phyloP scores from a whole-genome alignment of 2,329 filamentous ascomycete species.

The Aurifilum marmelostoma region DNA sequence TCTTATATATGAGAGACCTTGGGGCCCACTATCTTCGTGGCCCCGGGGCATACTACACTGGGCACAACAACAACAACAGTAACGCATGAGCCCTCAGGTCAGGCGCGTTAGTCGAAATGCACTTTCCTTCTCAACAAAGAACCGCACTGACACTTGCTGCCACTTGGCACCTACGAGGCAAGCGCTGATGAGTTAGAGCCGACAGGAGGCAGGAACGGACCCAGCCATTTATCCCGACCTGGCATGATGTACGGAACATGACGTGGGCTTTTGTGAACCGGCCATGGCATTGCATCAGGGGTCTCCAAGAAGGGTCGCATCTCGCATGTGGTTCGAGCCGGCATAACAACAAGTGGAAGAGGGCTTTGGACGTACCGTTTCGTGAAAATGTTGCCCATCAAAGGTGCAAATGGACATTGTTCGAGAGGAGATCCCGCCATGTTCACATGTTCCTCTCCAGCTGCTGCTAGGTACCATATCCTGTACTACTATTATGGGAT shows the following conservation, averaged over 20 bases:
- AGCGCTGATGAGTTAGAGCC: not conserved
- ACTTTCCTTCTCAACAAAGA: too few relatives aligned
- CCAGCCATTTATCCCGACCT: not conserved
- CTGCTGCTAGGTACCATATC: not conserved
- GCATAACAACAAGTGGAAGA: not conserved
- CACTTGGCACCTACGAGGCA: too few relatives aligned
- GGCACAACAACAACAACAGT: too few relatives aligned
- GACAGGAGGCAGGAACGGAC: not conserved
- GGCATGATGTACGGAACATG: not conserved
- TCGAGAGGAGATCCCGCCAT: not conserved
- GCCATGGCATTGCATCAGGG: not conserved
- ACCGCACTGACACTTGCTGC: too few relatives aligned
- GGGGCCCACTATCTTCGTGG: too few relatives aligned
- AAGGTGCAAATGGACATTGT: not conserved
- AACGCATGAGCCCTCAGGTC: too few relatives aligned
- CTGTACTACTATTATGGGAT: not conserved
- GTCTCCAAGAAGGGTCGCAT: not conserved
- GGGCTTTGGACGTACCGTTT: not conserved
- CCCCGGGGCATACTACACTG: too few relatives aligned
- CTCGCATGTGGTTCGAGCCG: not conserved
- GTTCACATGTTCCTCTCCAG: conserved; percentile 4
- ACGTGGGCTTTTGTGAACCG: not conserved
- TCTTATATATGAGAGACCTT: too few relatives aligned
- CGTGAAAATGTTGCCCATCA: not conserved
- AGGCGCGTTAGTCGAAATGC: too few relatives aligned